Conservation (phyloP, 306 rosid genomes). For the Acacia crassicarpa region DNA sequence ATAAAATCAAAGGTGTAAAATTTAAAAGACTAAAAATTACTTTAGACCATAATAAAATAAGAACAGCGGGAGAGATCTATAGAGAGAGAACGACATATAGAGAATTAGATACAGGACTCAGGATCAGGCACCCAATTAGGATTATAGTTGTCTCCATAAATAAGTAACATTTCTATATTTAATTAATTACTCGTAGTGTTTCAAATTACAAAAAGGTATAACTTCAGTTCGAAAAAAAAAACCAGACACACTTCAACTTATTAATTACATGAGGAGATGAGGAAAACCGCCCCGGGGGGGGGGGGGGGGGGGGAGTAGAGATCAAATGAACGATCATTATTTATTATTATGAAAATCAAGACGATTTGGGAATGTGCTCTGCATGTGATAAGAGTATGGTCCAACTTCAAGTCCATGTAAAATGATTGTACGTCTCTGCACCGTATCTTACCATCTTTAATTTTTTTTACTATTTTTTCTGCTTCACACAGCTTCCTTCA, state of each 20-base stretch:
- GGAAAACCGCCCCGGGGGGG: background rate
- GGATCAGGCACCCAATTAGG: slow-evolving; percentile 40
- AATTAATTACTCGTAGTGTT: background rate
- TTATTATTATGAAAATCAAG: slow-evolving; percentile 14
- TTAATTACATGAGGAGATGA: background rate
- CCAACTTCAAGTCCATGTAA: slow-evolving; percentile 34
- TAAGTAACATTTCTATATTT: background rate
- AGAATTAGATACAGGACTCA: background rate
- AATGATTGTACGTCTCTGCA: slow-evolving; percentile 50
- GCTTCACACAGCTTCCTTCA: slow-evolving; percentile 4
- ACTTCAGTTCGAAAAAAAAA: background rate
- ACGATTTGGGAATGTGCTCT: slow-evolving; percentile 38
- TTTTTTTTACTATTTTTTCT: slow-evolving; percentile 23
- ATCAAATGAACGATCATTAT: background rate
- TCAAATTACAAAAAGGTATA: slow-evolving; percentile 27
- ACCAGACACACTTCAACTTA: background rate
- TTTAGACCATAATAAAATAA: background rate
- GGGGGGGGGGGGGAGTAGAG: background rate
- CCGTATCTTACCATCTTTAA: slow-evolving; percentile 17
- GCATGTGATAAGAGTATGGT: slow-evolving; percentile 63
- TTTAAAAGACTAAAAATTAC: no score
- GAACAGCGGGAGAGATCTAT: no score
- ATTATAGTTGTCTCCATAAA: slow-evolving; percentile 24
- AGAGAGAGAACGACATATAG: no score
- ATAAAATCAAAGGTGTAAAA: no score